phyloP scores from a whole-genome alignment of 805 yeast species.

The Kluyveromyces nonfermentans region DNA sequence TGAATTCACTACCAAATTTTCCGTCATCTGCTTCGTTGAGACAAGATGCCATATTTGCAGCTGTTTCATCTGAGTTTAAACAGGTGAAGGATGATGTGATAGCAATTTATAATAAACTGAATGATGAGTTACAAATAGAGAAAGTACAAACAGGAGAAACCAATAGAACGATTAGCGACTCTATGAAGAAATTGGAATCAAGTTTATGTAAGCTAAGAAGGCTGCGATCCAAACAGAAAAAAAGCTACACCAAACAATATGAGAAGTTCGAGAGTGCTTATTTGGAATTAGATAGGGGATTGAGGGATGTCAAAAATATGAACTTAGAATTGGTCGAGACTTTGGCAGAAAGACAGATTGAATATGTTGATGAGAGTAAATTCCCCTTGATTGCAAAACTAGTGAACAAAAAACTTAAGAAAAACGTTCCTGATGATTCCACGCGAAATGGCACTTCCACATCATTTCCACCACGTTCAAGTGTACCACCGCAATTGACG shows the following conservation, averaged over 20 bases:
- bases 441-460: background rate
- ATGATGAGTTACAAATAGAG: conserved; percentile 26
- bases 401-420: background rate
- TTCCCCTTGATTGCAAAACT: background rate
- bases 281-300: conserved; percentile 5
- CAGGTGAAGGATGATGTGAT: conserved; percentile 16
- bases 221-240: conserved; percentile 10
- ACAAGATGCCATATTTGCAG: conserved; percentile 17
- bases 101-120: conserved; percentile 13
- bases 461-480: background rate
- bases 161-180: conserved; percentile 15
- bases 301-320: conserved; percentile 8
- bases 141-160: conserved; percentile 21
- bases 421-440: background rate
- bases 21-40: conserved; percentile 11
- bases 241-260: conserved; percentile 5
- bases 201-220: conserved; percentile 10
- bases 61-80: conserved; percentile 15
- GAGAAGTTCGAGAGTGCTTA: conserved; percentile 6
- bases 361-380: background rate
- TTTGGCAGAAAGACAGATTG: conserved; percentile 12
- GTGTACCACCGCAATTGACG: background rate
- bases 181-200: conserved; percentile 17
- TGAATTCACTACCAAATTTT: conserved; percentile 11
- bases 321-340: conserved; percentile 12